Evolutionary conservation across 768 basidiomycete genomes (phyloP).

Genomic region (Hericium alpestre): DNA sequence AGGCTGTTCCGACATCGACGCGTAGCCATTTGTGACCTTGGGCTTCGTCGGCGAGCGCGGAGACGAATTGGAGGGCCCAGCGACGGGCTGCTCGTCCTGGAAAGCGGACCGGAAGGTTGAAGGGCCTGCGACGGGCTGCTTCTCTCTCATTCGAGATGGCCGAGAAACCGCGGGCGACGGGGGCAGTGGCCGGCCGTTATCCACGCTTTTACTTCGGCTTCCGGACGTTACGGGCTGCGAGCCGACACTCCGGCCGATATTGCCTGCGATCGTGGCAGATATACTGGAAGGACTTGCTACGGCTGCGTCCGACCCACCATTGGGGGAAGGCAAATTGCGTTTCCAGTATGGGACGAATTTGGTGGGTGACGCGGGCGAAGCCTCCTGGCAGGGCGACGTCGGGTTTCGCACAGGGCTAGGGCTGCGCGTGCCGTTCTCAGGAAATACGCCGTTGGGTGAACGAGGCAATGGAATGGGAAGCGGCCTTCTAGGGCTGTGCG

Average conservation of each 20-base stretch:
- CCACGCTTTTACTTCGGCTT: slow-evolving; percentile 12
- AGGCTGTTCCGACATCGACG: not conserved
- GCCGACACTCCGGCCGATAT: not conserved
- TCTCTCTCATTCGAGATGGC: too few relatives aligned
- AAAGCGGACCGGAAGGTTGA: not conserved
- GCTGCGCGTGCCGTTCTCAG: slow-evolving; percentile 4
- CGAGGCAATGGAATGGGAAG: slow-evolving; percentile 11
- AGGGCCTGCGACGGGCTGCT: slow-evolving; percentile 4
- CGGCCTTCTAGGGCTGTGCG: slow-evolving; percentile 5
- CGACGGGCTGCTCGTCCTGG: not conserved
- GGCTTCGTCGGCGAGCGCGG: not conserved
- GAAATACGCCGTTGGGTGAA: not conserved
- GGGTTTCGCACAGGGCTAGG: slow-evolving; percentile 10
- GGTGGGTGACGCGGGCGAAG: not conserved
- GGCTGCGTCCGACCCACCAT: not conserved
- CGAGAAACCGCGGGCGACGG: slow-evolving; percentile 4
- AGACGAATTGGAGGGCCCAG: not conserved
- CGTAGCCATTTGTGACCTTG: not conserved
- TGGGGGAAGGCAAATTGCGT: slow-evolving; percentile 12
- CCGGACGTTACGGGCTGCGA: not conserved
- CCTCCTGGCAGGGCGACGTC: not conserved
- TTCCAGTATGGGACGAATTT: slow-evolving; percentile 15
- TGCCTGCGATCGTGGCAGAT: not conserved
- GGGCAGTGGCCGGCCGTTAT: slow-evolving; percentile 9
- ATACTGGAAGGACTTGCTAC: not conserved